Percentiles rank a stretch among this genome's conserved stretches.
Conservation (phyloP, 768 basidiomycete species). For the Favolaschia claudopus region DNA sequence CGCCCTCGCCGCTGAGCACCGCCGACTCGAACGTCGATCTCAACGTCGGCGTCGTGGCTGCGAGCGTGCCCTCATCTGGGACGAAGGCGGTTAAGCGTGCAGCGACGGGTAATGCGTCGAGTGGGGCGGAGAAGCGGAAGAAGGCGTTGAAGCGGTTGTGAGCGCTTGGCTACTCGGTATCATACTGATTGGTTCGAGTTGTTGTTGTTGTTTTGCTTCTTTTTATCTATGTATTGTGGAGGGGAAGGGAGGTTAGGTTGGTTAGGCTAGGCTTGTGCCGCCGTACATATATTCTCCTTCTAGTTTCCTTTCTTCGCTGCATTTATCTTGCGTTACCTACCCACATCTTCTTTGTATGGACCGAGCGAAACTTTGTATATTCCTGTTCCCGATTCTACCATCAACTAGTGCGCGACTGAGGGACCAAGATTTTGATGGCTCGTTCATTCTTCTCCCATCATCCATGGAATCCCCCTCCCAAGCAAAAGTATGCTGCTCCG, state of each 20-base stretch:
- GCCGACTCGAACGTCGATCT: constrained; percentile 72
- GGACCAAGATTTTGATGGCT: too few relatives aligned
- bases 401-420: too few relatives aligned
- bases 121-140: constrained; percentile 83
- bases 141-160: constrained; percentile 85
- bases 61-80: constrained; percentile 40
- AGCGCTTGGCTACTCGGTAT: background rate
- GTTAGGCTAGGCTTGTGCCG: background rate
- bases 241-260: background rate
- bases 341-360: background rate
- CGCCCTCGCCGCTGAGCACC: constrained; percentile 73
- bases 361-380: constrained; percentile 6
- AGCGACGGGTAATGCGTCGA: constrained; percentile 57
- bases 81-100: constrained; percentile 77
- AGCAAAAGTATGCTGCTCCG: too few relatives aligned
- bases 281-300: constrained; percentile 9
- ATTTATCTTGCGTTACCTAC: constrained; percentile 17
- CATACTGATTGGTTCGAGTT: background rate
- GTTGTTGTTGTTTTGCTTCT: background rate
- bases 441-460: too few relatives aligned
- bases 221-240: constrained; percentile 7
- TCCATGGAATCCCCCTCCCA: too few relatives aligned
- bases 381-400: too few relatives aligned
- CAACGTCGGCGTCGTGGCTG: constrained; percentile 41
- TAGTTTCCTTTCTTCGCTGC: background rate